phyloP scores from a whole-genome alignment of 495 filamentous ascomycete species.

The Penicillium roqueforti region DNA sequence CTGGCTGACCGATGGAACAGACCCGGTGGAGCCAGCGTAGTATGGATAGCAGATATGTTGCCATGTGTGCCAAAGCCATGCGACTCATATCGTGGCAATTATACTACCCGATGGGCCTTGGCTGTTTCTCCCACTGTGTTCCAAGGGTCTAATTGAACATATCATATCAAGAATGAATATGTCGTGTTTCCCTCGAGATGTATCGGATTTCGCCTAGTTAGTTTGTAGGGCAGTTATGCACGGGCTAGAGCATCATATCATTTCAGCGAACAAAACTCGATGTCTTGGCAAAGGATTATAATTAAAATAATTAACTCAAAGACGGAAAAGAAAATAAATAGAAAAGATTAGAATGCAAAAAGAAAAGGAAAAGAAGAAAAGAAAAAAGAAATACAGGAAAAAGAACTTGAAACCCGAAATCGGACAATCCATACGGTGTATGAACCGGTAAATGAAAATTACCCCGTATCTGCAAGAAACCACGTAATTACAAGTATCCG shows the following conservation, averaged over 20 bases:
- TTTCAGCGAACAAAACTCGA: conserved; percentile 9
- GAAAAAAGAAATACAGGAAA: no score
- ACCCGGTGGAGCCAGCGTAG: conserved; percentile 17
- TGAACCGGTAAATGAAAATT: not conserved
- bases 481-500: no score
- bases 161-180: not conserved
- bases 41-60: conserved; percentile 8
- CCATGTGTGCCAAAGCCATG: conserved; percentile 24
- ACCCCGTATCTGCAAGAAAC: not conserved
- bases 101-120: not conserved
- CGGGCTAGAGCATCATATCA: conserved; percentile 1
- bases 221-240: conserved; percentile 1
- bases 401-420: no score
- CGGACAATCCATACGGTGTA: no score
- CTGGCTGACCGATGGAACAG: conserved; percentile 12
- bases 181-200: not conserved
- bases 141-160: not conserved
- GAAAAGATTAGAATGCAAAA: no score
- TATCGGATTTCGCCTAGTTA: not conserved
- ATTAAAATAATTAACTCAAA: not conserved
- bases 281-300: conserved; percentile 4
- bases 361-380: no score
- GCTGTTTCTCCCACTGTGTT: not conserved
- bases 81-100: conserved; percentile 17
- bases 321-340: not conserved